These are phyloP conservation scores for Claviceps maximensis DNA, from an alignment of 2,329 filamentous ascomycete species.

Conservation along the genomic window DNA sequence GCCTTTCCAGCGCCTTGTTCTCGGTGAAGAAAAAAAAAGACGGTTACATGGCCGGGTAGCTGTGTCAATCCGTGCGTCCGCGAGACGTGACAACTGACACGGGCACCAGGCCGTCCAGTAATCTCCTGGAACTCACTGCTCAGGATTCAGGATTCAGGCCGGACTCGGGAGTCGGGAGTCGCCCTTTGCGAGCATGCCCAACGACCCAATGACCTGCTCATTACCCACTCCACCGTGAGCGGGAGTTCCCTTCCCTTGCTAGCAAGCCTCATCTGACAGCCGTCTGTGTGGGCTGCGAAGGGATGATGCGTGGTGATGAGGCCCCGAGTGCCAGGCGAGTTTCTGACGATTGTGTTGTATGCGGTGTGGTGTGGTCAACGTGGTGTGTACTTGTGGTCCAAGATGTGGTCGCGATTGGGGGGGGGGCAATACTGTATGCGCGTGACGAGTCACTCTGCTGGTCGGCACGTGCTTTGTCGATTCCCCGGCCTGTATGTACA, in stretches of 20 bases:
- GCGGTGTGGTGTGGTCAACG: too few relatives aligned
- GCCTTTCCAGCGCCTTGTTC: not conserved
- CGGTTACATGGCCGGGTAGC: not conserved
- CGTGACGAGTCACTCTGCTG: too few relatives aligned
- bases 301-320: not conserved
- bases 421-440: too few relatives aligned
- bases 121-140: too few relatives aligned
- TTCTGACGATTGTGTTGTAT: not conserved
- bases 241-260: slow-evolving; percentile 5
- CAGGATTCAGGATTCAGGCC: not conserved
- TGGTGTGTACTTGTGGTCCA: too few relatives aligned
- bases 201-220: too few relatives aligned
- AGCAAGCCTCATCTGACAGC: not conserved
- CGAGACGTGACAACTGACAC: not conserved
- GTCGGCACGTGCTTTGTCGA: too few relatives aligned
- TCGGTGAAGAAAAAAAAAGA: not conserved
- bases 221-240: not conserved
- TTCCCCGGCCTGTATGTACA: too few relatives aligned
- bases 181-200: not conserved
- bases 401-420: too few relatives aligned
- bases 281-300: not conserved
- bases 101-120: not conserved
- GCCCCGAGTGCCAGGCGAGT: not conserved
- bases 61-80: not conserved
- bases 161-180: not conserved